Evolutionary conservation across 2,329 filamentous ascomycete species (phyloP), one percentile per base, ranked within the genome.

Genomic region (Juglanconis oblonga): DNA sequence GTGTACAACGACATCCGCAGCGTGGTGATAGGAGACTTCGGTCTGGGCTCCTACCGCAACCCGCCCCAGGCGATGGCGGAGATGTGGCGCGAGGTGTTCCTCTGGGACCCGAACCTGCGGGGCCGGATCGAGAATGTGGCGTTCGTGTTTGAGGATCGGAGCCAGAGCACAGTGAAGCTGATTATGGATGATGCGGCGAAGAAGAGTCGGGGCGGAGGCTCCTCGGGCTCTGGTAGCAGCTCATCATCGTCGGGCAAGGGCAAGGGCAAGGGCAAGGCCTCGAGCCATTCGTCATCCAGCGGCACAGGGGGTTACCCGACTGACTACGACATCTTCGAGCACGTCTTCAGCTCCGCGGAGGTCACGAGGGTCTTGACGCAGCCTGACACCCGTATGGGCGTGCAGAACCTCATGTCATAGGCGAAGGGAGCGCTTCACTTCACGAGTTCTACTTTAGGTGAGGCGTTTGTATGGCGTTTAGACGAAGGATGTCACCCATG

Each of bases 21-120:
- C 61, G 76, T 89, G 29, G 83, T 86, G 54, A 81, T 88, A 60
- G 85, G 84, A 29, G 86, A 86, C 65, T 89, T 88, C 68, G 86
- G 86, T 2, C 76, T 88, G 6, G 86, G 86, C 50, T 78, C 79
- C 42, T 84, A 85, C 69, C 80, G 83, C 66, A 89, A 89, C 70
- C 87, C 87, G 45, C 83, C 87, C 1, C 79, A 81, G 68, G 85
- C 88, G 70, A 76, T 89, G 57, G 86, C 86, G 38, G 81, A 85
- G 71, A 77, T 89, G 53, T 89, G 87, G 87, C 79, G 85, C 50
- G 86, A 89, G 64, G 76, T 87, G 10, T 78, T 88, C 48, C 76
- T 87, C 48, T 85, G 84, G 69, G 84, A 87, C 63, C 79, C 83
- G 0, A 85, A 87, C 59, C 79, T 89, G 42, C 77, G 82, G 13